phyloP scores from a whole-genome alignment of 495 filamentous ascomycete genomes.

The Penicillium samsonianum region DNA sequence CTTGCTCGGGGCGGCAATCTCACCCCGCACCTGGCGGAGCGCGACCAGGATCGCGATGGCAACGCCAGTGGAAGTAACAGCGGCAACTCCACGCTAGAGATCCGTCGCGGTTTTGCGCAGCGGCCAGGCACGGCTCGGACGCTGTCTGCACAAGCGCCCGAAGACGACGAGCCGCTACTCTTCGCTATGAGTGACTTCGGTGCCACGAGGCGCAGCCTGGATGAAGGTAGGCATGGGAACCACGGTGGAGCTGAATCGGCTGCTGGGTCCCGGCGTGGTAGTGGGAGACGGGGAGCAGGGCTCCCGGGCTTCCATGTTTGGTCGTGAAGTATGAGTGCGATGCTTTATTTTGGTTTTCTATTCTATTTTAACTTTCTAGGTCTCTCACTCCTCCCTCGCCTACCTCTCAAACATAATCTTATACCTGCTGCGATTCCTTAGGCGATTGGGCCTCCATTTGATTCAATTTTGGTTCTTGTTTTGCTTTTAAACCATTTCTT shows the following conservation, averaged over 20 bases:
- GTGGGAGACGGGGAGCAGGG: conserved; percentile 40
- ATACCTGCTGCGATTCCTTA: too few species aligned
- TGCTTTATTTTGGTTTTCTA: conserved; percentile 1
- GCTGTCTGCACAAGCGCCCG: conserved; percentile 36
- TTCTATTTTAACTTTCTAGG: conserved; percentile 1
- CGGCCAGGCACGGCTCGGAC: conserved; percentile 38
- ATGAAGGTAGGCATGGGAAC: conserved; percentile 61
- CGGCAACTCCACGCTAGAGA: conserved; percentile 38
- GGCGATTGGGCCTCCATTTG: neutral
- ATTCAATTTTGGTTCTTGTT: conserved; percentile 2
- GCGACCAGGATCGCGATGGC: conserved; percentile 49
- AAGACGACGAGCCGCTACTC: conserved; percentile 79
- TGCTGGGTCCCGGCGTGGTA: conserved; percentile 42
- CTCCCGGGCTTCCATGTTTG: conserved; percentile 37
- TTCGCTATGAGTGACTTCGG: conserved; percentile 90
- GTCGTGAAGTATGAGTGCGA: conserved; percentile 19
- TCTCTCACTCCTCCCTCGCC: neutral
- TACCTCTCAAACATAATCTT: conserved; percentile 6
- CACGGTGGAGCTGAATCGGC: conserved; percentile 37
- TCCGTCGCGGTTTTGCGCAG: conserved; percentile 37
- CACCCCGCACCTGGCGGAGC: conserved; percentile 38
- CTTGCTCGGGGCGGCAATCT: conserved; percentile 41
- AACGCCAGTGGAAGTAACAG: conserved; percentile 56
- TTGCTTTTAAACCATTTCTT: conserved; percentile 17
- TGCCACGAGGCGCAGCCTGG: conserved; percentile 67